Percentiles rank a stretch among this genome's conserved stretches.
phyloP scores from a whole-genome alignment of 164 flowering plant species.

The Pachysandra terminalis region DNA sequence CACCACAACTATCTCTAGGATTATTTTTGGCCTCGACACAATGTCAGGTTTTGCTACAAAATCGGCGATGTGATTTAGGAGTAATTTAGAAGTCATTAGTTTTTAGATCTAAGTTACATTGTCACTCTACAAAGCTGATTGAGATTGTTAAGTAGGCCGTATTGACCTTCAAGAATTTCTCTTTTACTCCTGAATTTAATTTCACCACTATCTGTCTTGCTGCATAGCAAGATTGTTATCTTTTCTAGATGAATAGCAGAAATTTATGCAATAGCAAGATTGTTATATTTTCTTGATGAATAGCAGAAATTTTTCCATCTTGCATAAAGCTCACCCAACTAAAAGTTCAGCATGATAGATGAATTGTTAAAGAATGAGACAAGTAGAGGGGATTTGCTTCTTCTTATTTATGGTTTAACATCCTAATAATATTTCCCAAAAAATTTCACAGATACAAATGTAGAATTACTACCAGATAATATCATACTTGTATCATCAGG shows the following conservation, averaged over 20 bases:
- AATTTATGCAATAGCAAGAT: too few species aligned
- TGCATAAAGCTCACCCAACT: too few species aligned
- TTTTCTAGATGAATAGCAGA: too few species aligned
- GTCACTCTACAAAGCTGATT: neutral
- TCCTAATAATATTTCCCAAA: neutral
- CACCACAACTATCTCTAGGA: neutral
- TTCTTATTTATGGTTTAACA: neutral
- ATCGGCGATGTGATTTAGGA: neutral
- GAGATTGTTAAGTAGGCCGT: neutral
- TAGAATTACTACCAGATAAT: neutral
- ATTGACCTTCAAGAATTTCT: neutral
- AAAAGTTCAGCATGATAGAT: too few species aligned
- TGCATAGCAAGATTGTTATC: neutral
- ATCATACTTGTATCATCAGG: neutral
- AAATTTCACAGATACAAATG: neutral
- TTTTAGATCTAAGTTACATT: neutral
- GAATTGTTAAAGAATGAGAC: neutral
- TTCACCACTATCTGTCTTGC: neutral
- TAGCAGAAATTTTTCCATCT: too few species aligned
- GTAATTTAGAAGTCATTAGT: neutral
- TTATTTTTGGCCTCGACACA: neutral
- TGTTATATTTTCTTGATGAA: too few species aligned
- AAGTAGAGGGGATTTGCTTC: too few species aligned
- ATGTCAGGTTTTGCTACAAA: neutral
- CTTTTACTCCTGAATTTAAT: neutral